These are phyloP conservation scores for Rhizoclosmatium globosum DNA, from an alignment of 192 early-diverging fungal species.

Conservation along the genomic window DNA sequence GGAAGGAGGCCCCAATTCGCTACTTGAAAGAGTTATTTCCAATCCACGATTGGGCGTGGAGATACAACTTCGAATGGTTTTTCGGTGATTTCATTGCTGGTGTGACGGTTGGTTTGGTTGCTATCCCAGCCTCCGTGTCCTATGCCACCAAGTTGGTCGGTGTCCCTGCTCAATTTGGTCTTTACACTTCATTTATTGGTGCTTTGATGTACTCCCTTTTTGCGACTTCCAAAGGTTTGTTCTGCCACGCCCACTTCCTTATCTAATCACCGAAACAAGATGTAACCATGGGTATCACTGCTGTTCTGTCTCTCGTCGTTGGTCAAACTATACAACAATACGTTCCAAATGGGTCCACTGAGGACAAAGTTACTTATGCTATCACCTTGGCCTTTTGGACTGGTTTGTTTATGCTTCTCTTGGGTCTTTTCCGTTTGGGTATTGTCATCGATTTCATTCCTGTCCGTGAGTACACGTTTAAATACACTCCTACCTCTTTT, in stretches of 20 bases:
- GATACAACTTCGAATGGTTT: constrained; percentile 74
- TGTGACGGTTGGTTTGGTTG: constrained; percentile 74
- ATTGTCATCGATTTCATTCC: constrained; percentile 90
- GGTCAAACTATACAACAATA: constrained; percentile 67
- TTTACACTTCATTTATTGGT: constrained; percentile 80
- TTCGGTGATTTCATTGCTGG: constrained; percentile 75
- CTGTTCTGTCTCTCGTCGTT: constrained; percentile 80
- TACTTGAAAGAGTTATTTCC: constrained; percentile 54
- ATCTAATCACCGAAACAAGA: constrained; percentile 22
- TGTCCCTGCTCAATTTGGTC: constrained; percentile 75
- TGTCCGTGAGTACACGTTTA: constrained; percentile 20
- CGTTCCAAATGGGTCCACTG: constrained; percentile 18
- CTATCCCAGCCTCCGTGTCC: constrained; percentile 73
- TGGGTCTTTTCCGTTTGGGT: constrained; percentile 86
- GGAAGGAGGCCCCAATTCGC: not conserved
- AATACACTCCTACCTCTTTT: not conserved
- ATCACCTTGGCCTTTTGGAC: constrained; percentile 73
- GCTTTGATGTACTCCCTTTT: constrained; percentile 73
- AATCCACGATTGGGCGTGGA: constrained; percentile 56
- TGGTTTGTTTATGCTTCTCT: constrained; percentile 71
- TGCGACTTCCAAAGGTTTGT: constrained; percentile 72
- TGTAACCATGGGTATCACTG: constrained; percentile 77
- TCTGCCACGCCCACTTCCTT: not conserved
- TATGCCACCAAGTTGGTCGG: constrained; percentile 76
- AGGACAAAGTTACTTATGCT: constrained; percentile 57